Conservation (phyloP, 2,329 filamentous ascomycete species). For the Colletotrichum phormii region DNA sequence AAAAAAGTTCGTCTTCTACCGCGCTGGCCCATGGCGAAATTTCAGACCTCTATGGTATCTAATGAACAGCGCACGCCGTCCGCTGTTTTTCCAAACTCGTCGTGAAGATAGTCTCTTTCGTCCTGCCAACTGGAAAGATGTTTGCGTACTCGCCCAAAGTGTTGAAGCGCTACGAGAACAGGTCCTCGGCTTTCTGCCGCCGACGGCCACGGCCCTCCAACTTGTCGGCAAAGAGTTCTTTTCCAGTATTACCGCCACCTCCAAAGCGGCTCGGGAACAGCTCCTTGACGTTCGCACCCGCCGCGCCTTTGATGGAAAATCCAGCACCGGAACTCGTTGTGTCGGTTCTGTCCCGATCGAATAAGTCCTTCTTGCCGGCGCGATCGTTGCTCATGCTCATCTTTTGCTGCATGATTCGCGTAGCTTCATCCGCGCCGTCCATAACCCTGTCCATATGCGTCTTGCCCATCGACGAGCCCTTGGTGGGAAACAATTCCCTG, state of each 20-base stretch:
- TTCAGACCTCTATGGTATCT: background rate
- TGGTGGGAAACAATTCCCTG: conserved; percentile 55
- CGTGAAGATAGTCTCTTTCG: too few species aligned
- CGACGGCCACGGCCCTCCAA: conserved; percentile 67
- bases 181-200: conserved; percentile 77
- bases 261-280: conserved; percentile 75
- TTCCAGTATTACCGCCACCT: conserved; percentile 65
- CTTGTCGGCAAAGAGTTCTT: conserved; percentile 76
- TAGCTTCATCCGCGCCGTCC: conserved; percentile 39
- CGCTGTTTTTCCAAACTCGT: background rate
- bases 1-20: background rate
- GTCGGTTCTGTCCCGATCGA: conserved; percentile 68
- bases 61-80: background rate
- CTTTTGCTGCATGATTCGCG: conserved; percentile 40
- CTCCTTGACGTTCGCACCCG: conserved; percentile 66
- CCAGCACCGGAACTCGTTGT: conserved; percentile 60
- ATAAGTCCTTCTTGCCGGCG: conserved; percentile 51
- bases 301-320: conserved; percentile 76
- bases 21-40: background rate
- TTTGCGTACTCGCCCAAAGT: background rate
- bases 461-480: conserved; percentile 45
- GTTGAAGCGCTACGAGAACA: conserved; percentile 66
- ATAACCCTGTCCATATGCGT: conserved; percentile 49
- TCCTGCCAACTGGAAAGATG: background rate
- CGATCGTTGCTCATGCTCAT: conserved; percentile 46